Conservation (phyloP, 2,329 filamentous ascomycete genomes). For the Aspergillus calidoustus region DNA sequence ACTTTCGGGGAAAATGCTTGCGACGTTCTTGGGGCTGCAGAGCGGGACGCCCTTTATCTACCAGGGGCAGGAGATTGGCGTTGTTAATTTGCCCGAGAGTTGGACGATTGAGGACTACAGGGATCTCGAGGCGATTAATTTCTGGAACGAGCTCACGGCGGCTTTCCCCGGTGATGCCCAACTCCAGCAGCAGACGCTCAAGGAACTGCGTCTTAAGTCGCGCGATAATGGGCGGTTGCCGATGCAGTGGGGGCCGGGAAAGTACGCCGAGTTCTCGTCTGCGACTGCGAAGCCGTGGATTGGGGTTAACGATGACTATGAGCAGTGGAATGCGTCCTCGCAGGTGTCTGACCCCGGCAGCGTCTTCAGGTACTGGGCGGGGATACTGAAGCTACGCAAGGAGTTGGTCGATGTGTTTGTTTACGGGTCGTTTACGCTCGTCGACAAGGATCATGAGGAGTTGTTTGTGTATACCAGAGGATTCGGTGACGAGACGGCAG, state of each 20-base stretch:
- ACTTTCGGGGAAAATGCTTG: conserved; percentile 63
- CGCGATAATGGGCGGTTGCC: background rate
- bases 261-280: background rate
- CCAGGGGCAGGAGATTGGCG: conserved; percentile 72
- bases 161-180: background rate
- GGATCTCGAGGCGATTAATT: conserved; percentile 66
- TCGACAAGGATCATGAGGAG: conserved; percentile 57
- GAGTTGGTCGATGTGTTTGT: conserved; percentile 66
- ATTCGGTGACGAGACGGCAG: conserved; percentile 36
- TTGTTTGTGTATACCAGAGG: conserved; percentile 62
- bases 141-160: conserved; percentile 48
- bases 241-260: background rate
- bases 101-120: conserved; percentile 70
- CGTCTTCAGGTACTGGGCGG: conserved; percentile 66
- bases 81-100: conserved; percentile 64
- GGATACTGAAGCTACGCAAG: conserved; percentile 64
- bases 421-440: conserved; percentile 66
- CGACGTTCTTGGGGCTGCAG: conserved; percentile 61
- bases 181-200: background rate
- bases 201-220: conserved; percentile 20
- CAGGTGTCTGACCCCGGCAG: conserved; percentile 48
- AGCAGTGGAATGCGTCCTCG: conserved; percentile 63
- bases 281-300: conserved; percentile 65
- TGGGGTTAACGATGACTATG: conserved; percentile 67
- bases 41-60: conserved; percentile 70